Base-by-base conservation (phyloP, 805 yeast species). In the Candida maesae region DNA sequence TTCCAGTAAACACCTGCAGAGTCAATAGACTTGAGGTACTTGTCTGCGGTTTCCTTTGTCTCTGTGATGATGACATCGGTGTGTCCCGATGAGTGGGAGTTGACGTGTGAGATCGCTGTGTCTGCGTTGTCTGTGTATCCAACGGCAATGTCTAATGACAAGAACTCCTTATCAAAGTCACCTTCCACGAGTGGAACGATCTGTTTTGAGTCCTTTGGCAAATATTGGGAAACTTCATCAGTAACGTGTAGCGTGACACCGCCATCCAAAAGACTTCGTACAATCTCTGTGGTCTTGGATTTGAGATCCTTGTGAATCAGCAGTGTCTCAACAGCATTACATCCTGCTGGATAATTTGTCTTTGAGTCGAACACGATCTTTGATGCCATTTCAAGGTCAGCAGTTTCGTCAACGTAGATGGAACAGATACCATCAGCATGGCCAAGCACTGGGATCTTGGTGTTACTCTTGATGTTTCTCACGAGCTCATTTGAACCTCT, bases 381-480 rank as follows among this genome's bases (percentile, higher is more conserved):
- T 25, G 74, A 70, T 0, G 97, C 95, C 77, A 86, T 89, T 12
- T 63, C 75, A 11, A 85, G 47, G 55, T 89, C 91, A 6, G 93
- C 93, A 37, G 75, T 78, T 42, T 74, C 76, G 60, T 90, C 95
- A 19, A 91, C 71, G 55, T 78, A 93, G 7, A 91, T 77, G 2
- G 97, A 81, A 65, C 99, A 93, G 46, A 91, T 83, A 35, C 99
- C 99, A 64, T 93, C 98, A 8, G 99, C 99, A 62, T 93, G 99
- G 42, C 99, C 99, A 59, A 93, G 67, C 7, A 93, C 99, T 5
- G 99, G 98, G 53, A 93, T 95, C 61, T 88, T 88, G 18, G 99
- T 91, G 59, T 78, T 78, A 19, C 76, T 73, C 65, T 95, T 93
- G 62, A 93, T 90, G 60, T 73, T 79, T 52, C 86, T 77, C 30